Base-by-base conservation (phyloP, 2,329 filamentous ascomycete genomes). In the Fusarium sacchari region DNA sequence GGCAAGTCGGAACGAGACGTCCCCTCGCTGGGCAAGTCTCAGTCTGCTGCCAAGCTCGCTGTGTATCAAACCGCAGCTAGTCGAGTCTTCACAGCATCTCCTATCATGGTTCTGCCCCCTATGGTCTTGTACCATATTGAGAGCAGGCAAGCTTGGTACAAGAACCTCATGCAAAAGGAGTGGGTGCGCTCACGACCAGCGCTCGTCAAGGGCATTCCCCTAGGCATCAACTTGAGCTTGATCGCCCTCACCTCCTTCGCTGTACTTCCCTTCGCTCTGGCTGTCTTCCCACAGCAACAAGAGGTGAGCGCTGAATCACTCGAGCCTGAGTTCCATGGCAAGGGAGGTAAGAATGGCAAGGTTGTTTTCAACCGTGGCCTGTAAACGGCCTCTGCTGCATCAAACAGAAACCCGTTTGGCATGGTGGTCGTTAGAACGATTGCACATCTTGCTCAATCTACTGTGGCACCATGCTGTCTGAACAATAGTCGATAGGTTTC, bases 361-460 rank as follows among this genome's bases (percentile, higher is more conserved):
- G 93, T 99, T n/a, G 94, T 97, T 81, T 98, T 99, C 84, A 98
- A 99, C 83, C 90, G 96, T 79, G 96, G 96, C 18, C 96, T 99
- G 78, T 98, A 85, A 83, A 44, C 26, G 28, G n/a, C 20, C 34
- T 47, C 30, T 44, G n/a, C 42, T 49, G 32, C 42, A 24, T 62
- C 22, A 13, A 34, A 28, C 42, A 49, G 37, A 39, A 30, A 20
- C 7, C 12, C 32, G 37, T 37, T 57, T 40, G 12, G 37, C 58
- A 47, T 59, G 50, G 36, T 28, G 40, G n/a, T 28, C 50, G 36
- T n/a, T 30, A 43, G 34, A 65, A 53, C 32, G 30, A 69, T 40
- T 40, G 49, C 44, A 57, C 37, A 52, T 26, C 43, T 50, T 62
- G 56, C 11, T 24, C 46, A 32, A 53, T 13, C 42, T 32, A 22